Evolutionary conservation across 2,329 filamentous ascomycete species (phyloP), one percentile per base, ranked within the genome.

Genomic region (Phialemoniopsis sp.): DNA sequence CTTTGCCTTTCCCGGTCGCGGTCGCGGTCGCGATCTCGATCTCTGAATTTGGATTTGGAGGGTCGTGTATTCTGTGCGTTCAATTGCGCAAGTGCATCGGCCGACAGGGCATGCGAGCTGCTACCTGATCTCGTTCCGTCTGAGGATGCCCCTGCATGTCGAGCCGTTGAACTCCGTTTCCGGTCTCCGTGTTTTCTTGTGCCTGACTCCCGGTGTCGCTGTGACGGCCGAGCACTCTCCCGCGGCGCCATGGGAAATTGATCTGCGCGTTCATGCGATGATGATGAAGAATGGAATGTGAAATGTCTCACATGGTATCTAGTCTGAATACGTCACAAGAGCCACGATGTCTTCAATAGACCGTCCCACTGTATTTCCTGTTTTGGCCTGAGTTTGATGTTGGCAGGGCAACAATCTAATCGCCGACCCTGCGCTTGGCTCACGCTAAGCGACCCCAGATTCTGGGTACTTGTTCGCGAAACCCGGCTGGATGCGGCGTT

Each of bases 401-500:
- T 65, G 65, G 47, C 64, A 37, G 46, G 58, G 58, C 63, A 68
- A 70, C 65, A 51, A 62, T 64, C 62, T 56, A 49, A 56, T 59
- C 56, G 13, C 21, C 17, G 32, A 21, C 32, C 36, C 18, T 18
- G 36, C 28, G 19, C 31, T 34, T 34, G 39, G 37, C 38, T 42
- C 45, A 29, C 37, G 41, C 26, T 19, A 32, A 13, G 6, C 13
- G n/a, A 16, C 13, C 17, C 33, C 14, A 18, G n/a, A 18, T 14
- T 34, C 33, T 34, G 14, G 14, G 10, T 10, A 10, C n/a, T n/a
- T n/a, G n/a, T n/a, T n/a, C n/a, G n/a, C 10, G 21, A 26, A 6
- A 10, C 6, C 21, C 21, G 21, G 21, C 21, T 26, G 42, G 46
- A 32, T 36, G 38, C 43, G 40, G 41, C 42, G 19, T 15, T 26